These are phyloP conservation scores for Cokeromyces recurvatus DNA, from an alignment of 371 early-diverging fungal genomes.

Conservation along the genomic window DNA sequence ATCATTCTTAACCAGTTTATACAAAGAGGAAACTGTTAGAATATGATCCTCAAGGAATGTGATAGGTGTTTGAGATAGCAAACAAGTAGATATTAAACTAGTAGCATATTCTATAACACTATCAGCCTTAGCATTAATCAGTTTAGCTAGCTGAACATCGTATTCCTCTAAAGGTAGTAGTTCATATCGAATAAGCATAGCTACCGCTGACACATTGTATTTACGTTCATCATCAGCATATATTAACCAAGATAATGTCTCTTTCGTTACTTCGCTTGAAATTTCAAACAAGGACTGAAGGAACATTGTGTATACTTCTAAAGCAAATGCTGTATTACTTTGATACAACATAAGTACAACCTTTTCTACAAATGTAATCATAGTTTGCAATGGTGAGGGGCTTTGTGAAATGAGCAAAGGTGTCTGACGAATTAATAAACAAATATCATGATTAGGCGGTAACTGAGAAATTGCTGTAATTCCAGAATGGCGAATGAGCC, in stretches of 20 bases:
- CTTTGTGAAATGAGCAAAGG: slow-evolving; percentile 61
- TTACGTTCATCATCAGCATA: slow-evolving; percentile 94
- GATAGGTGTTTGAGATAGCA: slow-evolving; percentile 53
- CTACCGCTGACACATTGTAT: slow-evolving; percentile 74
- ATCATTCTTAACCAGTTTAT: slow-evolving; percentile 52
- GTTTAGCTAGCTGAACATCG: slow-evolving; percentile 82
- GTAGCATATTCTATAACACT: slow-evolving; percentile 72
- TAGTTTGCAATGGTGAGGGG: slow-evolving; percentile 62
- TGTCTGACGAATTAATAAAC: slow-evolving; percentile 67
- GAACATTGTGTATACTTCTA: slow-evolving; percentile 78
- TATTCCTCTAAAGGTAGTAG: slow-evolving; percentile 77
- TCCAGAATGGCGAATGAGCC: slow-evolving; percentile 51
- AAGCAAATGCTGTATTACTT: slow-evolving; percentile 62
- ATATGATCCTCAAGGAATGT: slow-evolving; percentile 71
- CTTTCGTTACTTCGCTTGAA: slow-evolving; percentile 72
- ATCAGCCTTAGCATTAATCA: slow-evolving; percentile 69
- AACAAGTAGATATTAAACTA: slow-evolving; percentile 63
- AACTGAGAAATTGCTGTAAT: slow-evolving; percentile 57
- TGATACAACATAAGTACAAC: slow-evolving; percentile 78
- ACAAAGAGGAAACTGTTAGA: slow-evolving; percentile 63
- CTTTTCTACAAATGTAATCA: slow-evolving; percentile 78
- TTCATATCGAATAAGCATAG: slow-evolving; percentile 70
- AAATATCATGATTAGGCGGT: slow-evolving; percentile 77
- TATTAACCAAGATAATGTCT: slow-evolving; percentile 85
- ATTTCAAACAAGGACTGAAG: slow-evolving; percentile 78